Base-by-base conservation (phyloP, 2,329 filamentous ascomycete genomes). In the Monosporascus sp. region DNA sequence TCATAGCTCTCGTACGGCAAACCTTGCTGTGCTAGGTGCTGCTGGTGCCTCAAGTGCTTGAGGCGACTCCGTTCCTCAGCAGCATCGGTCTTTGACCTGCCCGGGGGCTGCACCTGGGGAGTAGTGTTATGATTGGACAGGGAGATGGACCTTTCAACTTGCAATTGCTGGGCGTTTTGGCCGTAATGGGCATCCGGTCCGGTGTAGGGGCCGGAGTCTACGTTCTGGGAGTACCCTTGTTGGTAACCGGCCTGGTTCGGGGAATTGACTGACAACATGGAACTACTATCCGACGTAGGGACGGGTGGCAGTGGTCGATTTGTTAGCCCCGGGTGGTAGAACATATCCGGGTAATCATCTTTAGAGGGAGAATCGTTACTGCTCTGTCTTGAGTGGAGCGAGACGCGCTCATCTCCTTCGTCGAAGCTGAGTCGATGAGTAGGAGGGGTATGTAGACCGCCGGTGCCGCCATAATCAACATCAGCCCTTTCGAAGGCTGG, bases 71-170 rank as follows among this genome's bases (percentile, higher is more conserved):
- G 76, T 61, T 85, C 81, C 57, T 86, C 86, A 39, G 96, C 88
- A 39, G 92, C 92, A 72, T 99, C 94, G 8, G 94, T 99, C 70
- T 95, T 92, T 37, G 94, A 97, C 53, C 94, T 83, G 39, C 89
- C 86, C n/a, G 94, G 91, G 31, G 91, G 81, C 57, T 89, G 81
- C 31, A 93, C 81, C 54, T 85, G 82, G 36, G 92, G 91, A 7
- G 89, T 88, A 57, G 86, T 89, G 64, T 85, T 89, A 67, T 95
- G 89, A 57, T 84, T 90, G 3, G 88, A 85, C 53, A 97, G 72
- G 31, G 93, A 97, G 36, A 90, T 89, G 6, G 90, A 94, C 63
- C 90, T 80, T 59, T 85, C 82, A 2, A 82, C 79, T 45, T 77
- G 74, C 50, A 72, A 67, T 49, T 74, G 73, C 42, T 74, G 72